Base-by-base conservation (phyloP, 805 yeast species). In the Spathaspora boniae region DNA sequence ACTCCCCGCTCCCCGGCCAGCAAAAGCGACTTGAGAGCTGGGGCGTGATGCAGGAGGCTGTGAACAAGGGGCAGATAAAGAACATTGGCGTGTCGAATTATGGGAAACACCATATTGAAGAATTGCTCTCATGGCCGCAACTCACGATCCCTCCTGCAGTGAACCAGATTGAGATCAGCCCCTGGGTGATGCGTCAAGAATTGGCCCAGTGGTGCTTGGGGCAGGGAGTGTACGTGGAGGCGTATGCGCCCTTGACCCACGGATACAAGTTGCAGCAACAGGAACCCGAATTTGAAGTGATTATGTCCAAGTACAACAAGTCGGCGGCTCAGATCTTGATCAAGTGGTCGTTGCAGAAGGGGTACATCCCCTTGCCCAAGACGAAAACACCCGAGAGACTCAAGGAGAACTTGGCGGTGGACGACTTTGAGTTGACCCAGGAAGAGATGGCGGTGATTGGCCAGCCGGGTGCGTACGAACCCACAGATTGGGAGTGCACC, bases 401-500 rank as follows among this genome's bases (percentile, higher is more conserved):
- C 24, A 31, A 36, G 19, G 43, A 46, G 11, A 60, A 60, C 26
- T 31, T 60, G 9, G 46, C 46, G 23, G 52, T 59, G 2, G 40
- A 45, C 26, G 52, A 43, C 22, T 58, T 58, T 42, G 55, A 51
- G 24, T 45, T 60, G 32, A 54, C 57, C 5, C 26, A 26, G 1
- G 54, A 50, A 14, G 66, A 60, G 29, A 43, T 58, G 7, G 36
- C 25, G 5, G 34, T 31, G 5, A 45, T 60, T 16, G 56, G 50
- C 31, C 62, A 58, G 37, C 66, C 66, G 2, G 48, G 48, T 3
- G 76, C 74, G 1, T 78, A 82, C 45, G 86, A 80, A 41, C 86
- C 86, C 8, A 79, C 86, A 1, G 87, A 80, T 47, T 82, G 87
- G 87, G 87, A 81, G 49, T 79, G 82, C 39, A 76, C 82, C 3